These are phyloP conservation scores for Austroboletus olivaceoglutinosus DNA, from an alignment of 1,284 basidiomycete genomes.

Conservation along the genomic window DNA sequence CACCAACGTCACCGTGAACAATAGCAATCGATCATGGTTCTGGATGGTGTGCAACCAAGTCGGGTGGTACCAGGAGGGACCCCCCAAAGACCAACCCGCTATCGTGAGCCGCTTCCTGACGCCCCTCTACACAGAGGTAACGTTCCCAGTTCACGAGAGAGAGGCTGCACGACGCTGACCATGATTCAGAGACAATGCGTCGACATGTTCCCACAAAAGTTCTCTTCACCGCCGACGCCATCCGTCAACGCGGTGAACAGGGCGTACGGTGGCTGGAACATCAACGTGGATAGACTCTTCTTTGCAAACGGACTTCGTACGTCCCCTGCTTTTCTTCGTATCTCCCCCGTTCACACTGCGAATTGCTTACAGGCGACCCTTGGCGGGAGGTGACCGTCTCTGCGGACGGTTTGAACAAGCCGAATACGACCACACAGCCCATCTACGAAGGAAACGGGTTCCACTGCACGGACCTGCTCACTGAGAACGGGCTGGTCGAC, in stretches of 20 bases:
- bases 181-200: slow-evolving; percentile 57
- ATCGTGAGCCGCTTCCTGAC: slow-evolving; percentile 62
- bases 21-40: slow-evolving; percentile 43
- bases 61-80: slow-evolving; percentile 61
- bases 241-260: slow-evolving; percentile 45
- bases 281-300: slow-evolving; percentile 56
- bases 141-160: slow-evolving; percentile 11
- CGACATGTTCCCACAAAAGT: slow-evolving; percentile 56
- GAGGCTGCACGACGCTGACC: not conserved
- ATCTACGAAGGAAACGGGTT: slow-evolving; percentile 60
- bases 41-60: slow-evolving; percentile 65
- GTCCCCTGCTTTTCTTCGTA: slow-evolving; percentile 24
- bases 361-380: slow-evolving; percentile 55
- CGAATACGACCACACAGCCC: slow-evolving; percentile 52
- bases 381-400: slow-evolving; percentile 71
- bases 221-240: slow-evolving; percentile 41
- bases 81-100: slow-evolving; percentile 50
- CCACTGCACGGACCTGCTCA: slow-evolving; percentile 62
- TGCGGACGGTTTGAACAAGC: slow-evolving; percentile 46
- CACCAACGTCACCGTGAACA: slow-evolving; percentile 42
- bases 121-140: slow-evolving; percentile 55
- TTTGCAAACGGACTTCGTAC: slow-evolving; percentile 65
- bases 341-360: not conserved
- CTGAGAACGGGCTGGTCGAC: slow-evolving; percentile 44
- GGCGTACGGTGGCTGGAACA: slow-evolving; percentile 61